Percentiles rank a stretch among this genome's conserved stretches.
Conservation (phyloP, 177 flowering plant genomes). For the Vitis hybrid region DNA sequence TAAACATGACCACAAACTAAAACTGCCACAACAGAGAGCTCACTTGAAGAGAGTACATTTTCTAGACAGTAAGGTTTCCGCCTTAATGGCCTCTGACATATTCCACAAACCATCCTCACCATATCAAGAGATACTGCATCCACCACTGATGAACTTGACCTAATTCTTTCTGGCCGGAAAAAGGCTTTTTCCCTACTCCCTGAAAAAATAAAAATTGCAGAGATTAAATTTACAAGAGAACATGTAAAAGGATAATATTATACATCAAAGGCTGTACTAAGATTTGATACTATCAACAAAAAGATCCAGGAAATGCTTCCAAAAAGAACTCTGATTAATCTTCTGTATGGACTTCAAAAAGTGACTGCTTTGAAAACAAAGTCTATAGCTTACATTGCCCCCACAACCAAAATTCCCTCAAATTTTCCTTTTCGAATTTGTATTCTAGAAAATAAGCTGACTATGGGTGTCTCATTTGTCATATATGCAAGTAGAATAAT, state of each 20-base stretch:
- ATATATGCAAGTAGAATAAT: too few relatives aligned
- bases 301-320: too few relatives aligned
- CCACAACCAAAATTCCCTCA: too few relatives aligned
- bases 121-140: constrained; percentile 29
- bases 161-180: constrained; percentile 39
- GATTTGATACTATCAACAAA: too few relatives aligned
- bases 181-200: constrained; percentile 34
- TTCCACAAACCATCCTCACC: constrained; percentile 46
- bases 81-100: constrained; percentile 52
- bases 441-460: too few relatives aligned
- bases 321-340: too few relatives aligned
- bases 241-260: neutral
- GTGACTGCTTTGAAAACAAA: too few relatives aligned
- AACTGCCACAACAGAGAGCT: constrained; percentile 57
- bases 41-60: constrained; percentile 22
- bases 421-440: too few relatives aligned
- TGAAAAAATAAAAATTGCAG: constrained; percentile 13
- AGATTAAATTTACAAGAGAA: neutral
- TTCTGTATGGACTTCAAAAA: too few relatives aligned
- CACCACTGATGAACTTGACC: constrained; percentile 29
- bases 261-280: too few relatives aligned
- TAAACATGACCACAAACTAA: constrained; percentile 72
- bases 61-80: constrained; percentile 33
- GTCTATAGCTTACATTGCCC: too few relatives aligned
- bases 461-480: too few relatives aligned